A percentile compares a stretch with the other conserved stretches of the same genome.
Conservation (phyloP, 306 rosid species). For the Vicia sativa region DNA sequence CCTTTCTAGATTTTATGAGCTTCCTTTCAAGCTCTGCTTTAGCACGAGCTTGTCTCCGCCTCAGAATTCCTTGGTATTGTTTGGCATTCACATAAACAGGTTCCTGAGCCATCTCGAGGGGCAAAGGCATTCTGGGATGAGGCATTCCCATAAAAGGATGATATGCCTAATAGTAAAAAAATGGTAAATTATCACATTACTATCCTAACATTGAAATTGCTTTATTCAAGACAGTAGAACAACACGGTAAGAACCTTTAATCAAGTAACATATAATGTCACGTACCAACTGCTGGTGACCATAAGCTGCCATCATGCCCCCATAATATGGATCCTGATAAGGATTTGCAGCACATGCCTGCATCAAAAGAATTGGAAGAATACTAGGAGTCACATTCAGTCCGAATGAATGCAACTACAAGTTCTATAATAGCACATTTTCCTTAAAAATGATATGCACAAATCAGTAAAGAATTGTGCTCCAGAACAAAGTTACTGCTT, state of each 20-base stretch:
- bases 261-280: constrained; percentile 23
- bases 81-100: constrained; percentile 98
- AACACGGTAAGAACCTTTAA: background rate
- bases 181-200: constrained; percentile 27
- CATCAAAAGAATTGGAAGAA: constrained; percentile 51
- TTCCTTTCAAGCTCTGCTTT: constrained; percentile 94
- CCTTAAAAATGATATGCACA: constrained; percentile 32
- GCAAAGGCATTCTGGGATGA: constrained; percentile 95
- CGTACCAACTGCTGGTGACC: constrained; percentile 86
- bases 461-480: constrained; percentile 13
- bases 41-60: constrained; percentile 97
- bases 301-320: constrained; percentile 88
- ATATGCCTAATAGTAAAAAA: constrained; percentile 61
- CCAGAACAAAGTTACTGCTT: constrained; percentile 23
- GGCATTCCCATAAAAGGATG: constrained; percentile 88
- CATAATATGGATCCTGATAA: constrained; percentile 81
- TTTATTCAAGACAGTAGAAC: constrained; percentile 10
- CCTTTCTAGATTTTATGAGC: constrained; percentile 92
- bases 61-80: constrained; percentile 93
- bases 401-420: constrained; percentile 37
- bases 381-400: constrained; percentile 37
- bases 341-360: constrained; percentile 94
- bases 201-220: constrained; percentile 17
- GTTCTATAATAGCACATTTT: constrained; percentile 29
- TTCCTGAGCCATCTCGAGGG: constrained; percentile 96